Conservation (phyloP, 768 basidiomycete genomes). For the Auricularia sp. region DNA sequence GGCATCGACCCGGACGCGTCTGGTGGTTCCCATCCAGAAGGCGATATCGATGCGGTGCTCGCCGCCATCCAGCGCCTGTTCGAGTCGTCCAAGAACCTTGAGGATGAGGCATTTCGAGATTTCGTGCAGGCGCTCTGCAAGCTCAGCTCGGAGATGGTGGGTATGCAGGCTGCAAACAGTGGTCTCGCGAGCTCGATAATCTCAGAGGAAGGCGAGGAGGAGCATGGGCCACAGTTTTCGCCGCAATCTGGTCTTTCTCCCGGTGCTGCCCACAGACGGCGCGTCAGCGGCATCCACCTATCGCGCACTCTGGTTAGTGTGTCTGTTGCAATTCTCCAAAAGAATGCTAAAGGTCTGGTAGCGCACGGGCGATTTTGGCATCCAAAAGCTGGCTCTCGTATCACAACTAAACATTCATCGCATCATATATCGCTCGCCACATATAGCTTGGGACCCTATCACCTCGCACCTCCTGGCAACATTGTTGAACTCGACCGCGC, state of each 20-base stretch:
- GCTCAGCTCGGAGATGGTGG: slow-evolving; percentile 87
- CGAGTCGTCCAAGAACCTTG: slow-evolving; percentile 74
- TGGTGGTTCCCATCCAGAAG: slow-evolving; percentile 28
- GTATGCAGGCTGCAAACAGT: slow-evolving; percentile 55
- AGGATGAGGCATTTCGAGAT: slow-evolving; percentile 70
- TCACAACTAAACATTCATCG: slow-evolving; percentile 78
- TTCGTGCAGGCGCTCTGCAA: slow-evolving; percentile 76
- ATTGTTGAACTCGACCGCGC: slow-evolving; percentile 58
- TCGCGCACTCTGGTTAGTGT: slow-evolving; percentile 62
- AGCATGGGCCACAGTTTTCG: slow-evolving; percentile 18
- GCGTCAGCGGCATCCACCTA: slow-evolving; percentile 83
- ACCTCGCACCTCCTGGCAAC: slow-evolving; percentile 74
- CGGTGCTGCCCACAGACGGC: slow-evolving; percentile 37
- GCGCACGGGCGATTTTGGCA: slow-evolving; percentile 92
- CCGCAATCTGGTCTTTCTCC: neutral
- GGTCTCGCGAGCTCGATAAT: neutral
- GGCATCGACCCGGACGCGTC: slow-evolving; percentile 47
- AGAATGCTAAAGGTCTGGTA: slow-evolving; percentile 20
- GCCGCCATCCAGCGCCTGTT: slow-evolving; percentile 73
- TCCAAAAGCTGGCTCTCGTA: slow-evolving; percentile 73
- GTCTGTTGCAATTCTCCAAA: neutral
- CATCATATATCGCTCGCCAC: slow-evolving; percentile 71
- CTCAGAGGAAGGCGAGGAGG: slow-evolving; percentile 16
- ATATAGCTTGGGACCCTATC: slow-evolving; percentile 76
- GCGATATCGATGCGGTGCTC: slow-evolving; percentile 68